Base-by-base conservation (phyloP, 306 rosid genomes). In the Ammopiptanthus mongolicus region DNA sequence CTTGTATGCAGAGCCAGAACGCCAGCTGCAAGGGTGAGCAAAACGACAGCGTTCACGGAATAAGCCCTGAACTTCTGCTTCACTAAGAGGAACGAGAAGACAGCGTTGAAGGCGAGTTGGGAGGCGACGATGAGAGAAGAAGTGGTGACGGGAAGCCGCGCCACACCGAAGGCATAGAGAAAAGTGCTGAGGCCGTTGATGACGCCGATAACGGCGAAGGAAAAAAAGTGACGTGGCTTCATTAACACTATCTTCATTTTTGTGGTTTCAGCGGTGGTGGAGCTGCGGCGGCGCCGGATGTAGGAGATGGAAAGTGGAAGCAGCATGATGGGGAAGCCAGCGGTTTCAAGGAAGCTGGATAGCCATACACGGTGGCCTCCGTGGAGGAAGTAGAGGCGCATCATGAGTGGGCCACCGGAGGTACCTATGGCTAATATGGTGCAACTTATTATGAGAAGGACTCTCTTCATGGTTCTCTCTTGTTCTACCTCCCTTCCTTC, bases 291-390 rank as follows among this genome's bases (percentile, higher is more conserved):
- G 17, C 90, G 97, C 73, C 82, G 83, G 80, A 72, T 3, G 82
- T 84, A 88, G 9, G 82, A 56, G 48, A 79, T 1, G 46, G 52
- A 3, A 9, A 90, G 81, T 5, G 95, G 97, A 29, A 85, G 0
- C 13, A 93, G 31, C 47, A 88, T 74, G 69, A 93, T 1, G 0
- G 98, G 98, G 78, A 85, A 93, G 42, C 91, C 95, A 5, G 76
- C 89, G 37, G 97, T 84, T 72, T 88, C 65, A 5, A 93, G 95
- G 73, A 61, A 83, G 84, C 87, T 53, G 0, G 90, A 87, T 5
- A 93, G 89, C 93, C 97, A 88, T 12, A 90, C 82, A 0, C 96
- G 87, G 0, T 86, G 59, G 68, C 98, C 94, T 39, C 96, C 96
- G 25, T 85, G 91, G 72, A 88, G 2, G 86, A 85, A 92, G 81